These are phyloP conservation scores for Suhomyces xylopsoci DNA, from an alignment of 805 yeast species.

Conservation along the genomic window DNA sequence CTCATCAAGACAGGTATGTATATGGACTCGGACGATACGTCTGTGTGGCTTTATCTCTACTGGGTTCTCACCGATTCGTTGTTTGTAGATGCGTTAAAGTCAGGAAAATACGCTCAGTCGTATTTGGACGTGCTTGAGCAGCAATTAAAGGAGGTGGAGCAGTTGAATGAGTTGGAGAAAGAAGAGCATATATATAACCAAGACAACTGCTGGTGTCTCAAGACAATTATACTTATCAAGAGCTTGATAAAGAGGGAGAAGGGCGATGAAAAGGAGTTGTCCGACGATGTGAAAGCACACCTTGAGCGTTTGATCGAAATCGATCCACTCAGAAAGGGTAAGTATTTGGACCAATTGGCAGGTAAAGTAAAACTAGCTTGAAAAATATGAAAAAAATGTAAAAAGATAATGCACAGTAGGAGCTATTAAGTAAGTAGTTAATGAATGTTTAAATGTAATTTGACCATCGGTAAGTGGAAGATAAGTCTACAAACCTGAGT, in stretches of 20 bases:
- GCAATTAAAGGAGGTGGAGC: constrained; percentile 50
- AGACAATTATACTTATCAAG: constrained; percentile 51
- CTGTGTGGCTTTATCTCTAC: constrained; percentile 84
- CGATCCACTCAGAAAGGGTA: constrained; percentile 65
- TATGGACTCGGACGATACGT: constrained; percentile 92
- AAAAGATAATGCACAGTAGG: no score
- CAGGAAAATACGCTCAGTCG: constrained; percentile 20
- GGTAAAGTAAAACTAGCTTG: not conserved
- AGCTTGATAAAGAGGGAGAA: constrained; percentile 17
- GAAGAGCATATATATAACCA: constrained; percentile 51
- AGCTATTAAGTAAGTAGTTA: no score
- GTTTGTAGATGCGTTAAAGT: constrained; percentile 24
- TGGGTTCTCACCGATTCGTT: constrained; percentile 64
- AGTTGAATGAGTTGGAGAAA: constrained; percentile 68
- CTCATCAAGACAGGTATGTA: constrained; percentile 79
- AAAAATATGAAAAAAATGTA: not conserved
- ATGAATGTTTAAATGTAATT: no score
- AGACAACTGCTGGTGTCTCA: constrained; percentile 76
- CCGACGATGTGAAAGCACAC: constrained; percentile 29
- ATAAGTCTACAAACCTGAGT: no score
- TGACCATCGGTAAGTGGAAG: no score
- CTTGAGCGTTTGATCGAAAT: constrained; percentile 45
- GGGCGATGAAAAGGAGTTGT: constrained; percentile 1
- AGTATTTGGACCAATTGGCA: constrained; percentile 47
- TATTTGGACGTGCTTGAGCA: constrained; percentile 38